Percentiles rank a stretch among this genome's conserved stretches.
Conservation (phyloP, 148 eudicot genomes). For the Hydrangea macrophylla region DNA sequence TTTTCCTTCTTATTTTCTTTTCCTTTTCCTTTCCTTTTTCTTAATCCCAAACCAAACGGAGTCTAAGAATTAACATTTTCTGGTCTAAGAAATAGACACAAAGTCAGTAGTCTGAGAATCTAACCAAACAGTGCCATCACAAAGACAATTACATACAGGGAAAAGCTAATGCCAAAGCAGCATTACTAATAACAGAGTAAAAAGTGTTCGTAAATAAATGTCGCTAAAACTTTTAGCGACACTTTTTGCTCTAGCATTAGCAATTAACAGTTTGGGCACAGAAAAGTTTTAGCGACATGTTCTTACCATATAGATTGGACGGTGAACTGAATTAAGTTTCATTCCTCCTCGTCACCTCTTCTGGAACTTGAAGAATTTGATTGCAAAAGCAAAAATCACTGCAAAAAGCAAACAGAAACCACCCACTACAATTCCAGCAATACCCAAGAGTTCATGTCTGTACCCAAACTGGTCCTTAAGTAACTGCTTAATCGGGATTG, state of each 20-base stretch:
- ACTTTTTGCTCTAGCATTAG: too few species aligned
- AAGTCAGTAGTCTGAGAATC: neutral
- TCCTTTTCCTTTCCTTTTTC: too few species aligned
- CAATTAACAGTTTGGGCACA: too few species aligned
- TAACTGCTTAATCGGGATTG: slow-evolving; percentile 35
- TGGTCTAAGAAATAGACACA: too few species aligned
- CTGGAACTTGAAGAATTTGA: slow-evolving; percentile 82
- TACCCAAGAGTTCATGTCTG: slow-evolving; percentile 65
- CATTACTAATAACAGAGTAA: too few species aligned
- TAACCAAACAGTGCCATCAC: neutral
- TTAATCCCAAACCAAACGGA: too few species aligned
- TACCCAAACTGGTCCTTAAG: slow-evolving; percentile 66
- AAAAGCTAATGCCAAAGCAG: too few species aligned
- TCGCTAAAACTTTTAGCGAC: too few species aligned
- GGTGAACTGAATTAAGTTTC: neutral
- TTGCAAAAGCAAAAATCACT: slow-evolving; percentile 80
- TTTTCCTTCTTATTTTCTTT: too few species aligned
- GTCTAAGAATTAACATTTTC: too few species aligned
- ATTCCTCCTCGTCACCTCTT: slow-evolving; percentile 54
- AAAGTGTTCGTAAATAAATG: too few species aligned
- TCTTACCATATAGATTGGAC: slow-evolving; percentile 16
- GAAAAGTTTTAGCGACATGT: too few species aligned
- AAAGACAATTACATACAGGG: neutral
- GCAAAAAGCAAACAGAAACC: slow-evolving; percentile 69
- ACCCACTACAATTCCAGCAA: slow-evolving; percentile 60